Conservation (phyloP, 768 basidiomycete species). For the Termitomyces sp. region DNA sequence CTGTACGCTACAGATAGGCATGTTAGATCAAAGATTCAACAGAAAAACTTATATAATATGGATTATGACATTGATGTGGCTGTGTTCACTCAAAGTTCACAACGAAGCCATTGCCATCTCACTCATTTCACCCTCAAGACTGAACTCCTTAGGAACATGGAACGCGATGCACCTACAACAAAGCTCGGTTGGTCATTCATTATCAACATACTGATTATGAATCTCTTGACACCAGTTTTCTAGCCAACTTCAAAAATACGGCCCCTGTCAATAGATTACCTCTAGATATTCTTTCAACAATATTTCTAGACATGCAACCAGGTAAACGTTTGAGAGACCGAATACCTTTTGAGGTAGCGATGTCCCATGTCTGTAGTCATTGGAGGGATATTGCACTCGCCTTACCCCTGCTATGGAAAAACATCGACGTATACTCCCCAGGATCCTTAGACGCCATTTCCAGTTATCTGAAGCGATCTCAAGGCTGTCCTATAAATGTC, state of each 20-base stretch:
- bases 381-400: constrained; percentile 33
- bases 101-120: too few relatives aligned
- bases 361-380: constrained; percentile 35
- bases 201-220: background rate
- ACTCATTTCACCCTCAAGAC: too few relatives aligned
- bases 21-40: too few relatives aligned
- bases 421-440: constrained; percentile 24
- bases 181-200: background rate
- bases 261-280: constrained; percentile 17
- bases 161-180: background rate
- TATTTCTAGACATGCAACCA: constrained; percentile 20
- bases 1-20: background rate
- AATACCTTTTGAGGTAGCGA: constrained; percentile 28
- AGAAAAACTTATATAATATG: too few relatives aligned
- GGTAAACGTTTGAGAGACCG: constrained; percentile 14
- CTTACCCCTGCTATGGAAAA: constrained; percentile 34
- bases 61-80: background rate
- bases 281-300: constrained; percentile 23
- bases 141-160: background rate
- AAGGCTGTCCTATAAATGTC: constrained; percentile 21
- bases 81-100: background rate
- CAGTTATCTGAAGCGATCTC: constrained; percentile 26
- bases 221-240: background rate
- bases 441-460: constrained; percentile 18
- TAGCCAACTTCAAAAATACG: background rate